These are phyloP conservation scores for Kalanchoe fedtschenkoi DNA, from an alignment of 164 flowering plant genomes.

Conservation along the genomic window DNA sequence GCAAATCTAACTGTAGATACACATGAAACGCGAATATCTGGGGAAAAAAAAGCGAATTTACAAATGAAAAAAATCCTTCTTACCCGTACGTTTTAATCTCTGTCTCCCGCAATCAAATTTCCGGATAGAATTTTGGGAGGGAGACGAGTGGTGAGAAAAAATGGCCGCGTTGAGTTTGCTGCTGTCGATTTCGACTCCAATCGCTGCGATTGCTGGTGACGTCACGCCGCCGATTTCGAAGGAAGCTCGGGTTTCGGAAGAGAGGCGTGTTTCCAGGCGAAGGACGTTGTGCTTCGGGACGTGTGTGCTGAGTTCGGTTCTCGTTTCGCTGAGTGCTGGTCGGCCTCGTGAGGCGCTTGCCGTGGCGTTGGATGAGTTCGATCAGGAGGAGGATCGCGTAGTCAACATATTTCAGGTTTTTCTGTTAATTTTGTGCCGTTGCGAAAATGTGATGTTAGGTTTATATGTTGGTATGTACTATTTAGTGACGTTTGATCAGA, in stretches of 20 bases:
- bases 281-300: neutral
- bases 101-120: neutral
- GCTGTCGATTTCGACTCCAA: too few relatives aligned
- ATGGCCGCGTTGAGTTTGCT: too few relatives aligned
- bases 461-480: neutral
- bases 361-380: conserved; percentile 19
- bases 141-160: neutral
- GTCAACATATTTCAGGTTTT: conserved; percentile 41
- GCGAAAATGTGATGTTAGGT: neutral
- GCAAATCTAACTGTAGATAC: too few relatives aligned
- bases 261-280: neutral
- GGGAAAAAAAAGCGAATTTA: too few relatives aligned
- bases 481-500: too few relatives aligned
- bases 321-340: neutral
- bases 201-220: too few relatives aligned
- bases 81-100: too few relatives aligned
- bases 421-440: neutral
- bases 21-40: too few relatives aligned
- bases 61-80: too few relatives aligned
- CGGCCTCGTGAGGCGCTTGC: neutral
- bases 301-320: neutral
- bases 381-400: conserved; percentile 42
- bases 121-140: neutral
- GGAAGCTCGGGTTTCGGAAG: neutral
- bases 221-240: neutral